Base-by-base conservation (phyloP, 257 asterid genomes). In the Asclepias syriaca region DNA sequence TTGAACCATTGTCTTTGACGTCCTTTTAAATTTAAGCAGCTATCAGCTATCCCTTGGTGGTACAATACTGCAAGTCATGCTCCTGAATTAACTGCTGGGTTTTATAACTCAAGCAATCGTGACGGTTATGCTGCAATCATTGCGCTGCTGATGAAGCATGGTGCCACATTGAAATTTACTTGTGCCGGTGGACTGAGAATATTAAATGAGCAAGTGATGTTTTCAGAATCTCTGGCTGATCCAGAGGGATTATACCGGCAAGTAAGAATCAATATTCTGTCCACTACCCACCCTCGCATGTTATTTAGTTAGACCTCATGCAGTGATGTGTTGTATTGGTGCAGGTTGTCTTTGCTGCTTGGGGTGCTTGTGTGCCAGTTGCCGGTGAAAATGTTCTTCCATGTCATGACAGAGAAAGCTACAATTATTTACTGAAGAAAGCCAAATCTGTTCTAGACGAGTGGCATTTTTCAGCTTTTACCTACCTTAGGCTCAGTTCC, bases 21-120 rank as follows among this genome's bases (percentile, higher is more conserved):
- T 13, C 34, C 58, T 68, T 63, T 51, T 63, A 51, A 51, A 60
- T 54, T 55, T 40, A 58, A 65, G 70, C 75, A 91, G 96, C 88
- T 92, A 54, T 83, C 96, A 24, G 96, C 96, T 16, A 85, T 88
- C 72, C 92, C 89, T 69, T 92, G 98, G 98, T 92, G 96, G 98
- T 92, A 86, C 80, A 75, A 57, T 34, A 90, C 92, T 61, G 81
- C 86, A 24, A 88, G 93, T 32, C 98, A 89, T 18, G 98, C 98
- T 8, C 86, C 96, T 11, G 98, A 92, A 83, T 61, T 92, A 72
- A 90, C 98, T 7, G 89, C 97, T 58, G 97, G 97, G 61, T 84
- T 78, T 72, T 85, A 92, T 66, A 92, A 92, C 83, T 83, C 96
- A 13, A 77, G 86, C 74, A 86, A 89, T 60, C 97, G 90, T 21